These are phyloP conservation scores for Termitomyces sp. DNA, from an alignment of 1,284 basidiomycete genomes.

Conservation along the genomic window DNA sequence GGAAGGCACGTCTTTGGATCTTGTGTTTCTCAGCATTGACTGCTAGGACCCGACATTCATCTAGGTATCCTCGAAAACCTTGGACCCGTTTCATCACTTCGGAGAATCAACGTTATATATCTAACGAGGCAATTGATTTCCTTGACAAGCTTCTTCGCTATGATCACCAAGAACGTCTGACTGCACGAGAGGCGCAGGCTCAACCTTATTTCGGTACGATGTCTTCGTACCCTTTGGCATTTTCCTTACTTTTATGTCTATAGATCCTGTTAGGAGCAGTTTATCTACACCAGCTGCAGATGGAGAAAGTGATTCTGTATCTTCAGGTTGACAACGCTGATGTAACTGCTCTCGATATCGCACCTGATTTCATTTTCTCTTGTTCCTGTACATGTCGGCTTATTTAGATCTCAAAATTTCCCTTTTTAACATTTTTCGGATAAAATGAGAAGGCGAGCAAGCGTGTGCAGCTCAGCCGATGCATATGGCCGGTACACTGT, in stretches of 20 bases:
- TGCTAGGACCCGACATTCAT: slow-evolving; percentile 8
- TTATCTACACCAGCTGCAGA: slow-evolving; percentile 48
- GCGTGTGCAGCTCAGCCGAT: background rate
- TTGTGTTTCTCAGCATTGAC: slow-evolving; percentile 10
- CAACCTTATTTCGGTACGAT: slow-evolving; percentile 84
- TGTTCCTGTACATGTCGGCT: slow-evolving; percentile 20
- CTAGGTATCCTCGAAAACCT: slow-evolving; percentile 86
- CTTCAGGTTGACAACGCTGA: slow-evolving; percentile 34
- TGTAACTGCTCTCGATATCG: slow-evolving; percentile 25
- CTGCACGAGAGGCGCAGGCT: slow-evolving; percentile 85
- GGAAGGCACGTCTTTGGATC: slow-evolving; percentile 48
- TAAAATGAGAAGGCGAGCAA: slow-evolving; percentile 5
- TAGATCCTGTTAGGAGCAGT: slow-evolving; percentile 60
- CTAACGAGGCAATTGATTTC: slow-evolving; percentile 97
- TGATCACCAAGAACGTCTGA: slow-evolving; percentile 95
- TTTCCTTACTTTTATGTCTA: slow-evolving; percentile 12
- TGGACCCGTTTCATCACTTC: slow-evolving; percentile 93
- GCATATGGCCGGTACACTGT: background rate
- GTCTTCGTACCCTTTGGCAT: slow-evolving; percentile 8
- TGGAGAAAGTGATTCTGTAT: slow-evolving; percentile 72
- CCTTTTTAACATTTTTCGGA: slow-evolving; percentile 4
- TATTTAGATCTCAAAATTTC: slow-evolving; percentile 17
- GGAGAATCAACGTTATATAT: slow-evolving; percentile 96
- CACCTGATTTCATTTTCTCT: slow-evolving; percentile 16
- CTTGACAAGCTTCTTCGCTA: slow-evolving; percentile 94